Conservation (phyloP, 2,329 filamentous ascomycete species). For the Fusarium agapanthi region DNA sequence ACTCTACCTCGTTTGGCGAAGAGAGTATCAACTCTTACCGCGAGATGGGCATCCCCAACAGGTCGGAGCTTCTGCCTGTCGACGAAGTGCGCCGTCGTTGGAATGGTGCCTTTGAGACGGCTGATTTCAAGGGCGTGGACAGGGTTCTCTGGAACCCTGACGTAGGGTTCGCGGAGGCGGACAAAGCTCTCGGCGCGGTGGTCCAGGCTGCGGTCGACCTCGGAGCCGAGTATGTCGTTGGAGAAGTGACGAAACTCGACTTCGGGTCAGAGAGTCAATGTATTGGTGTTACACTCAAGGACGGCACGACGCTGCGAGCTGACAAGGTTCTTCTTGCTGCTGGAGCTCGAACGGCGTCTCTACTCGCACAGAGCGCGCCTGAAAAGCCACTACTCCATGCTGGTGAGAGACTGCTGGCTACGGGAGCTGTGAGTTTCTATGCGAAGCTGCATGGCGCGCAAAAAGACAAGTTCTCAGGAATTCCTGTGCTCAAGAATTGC, state of each 20-base stretch:
- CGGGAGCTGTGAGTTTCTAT: conserved; percentile 59
- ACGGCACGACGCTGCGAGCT: conserved; percentile 58
- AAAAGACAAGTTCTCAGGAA: conserved; percentile 55
- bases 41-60: conserved; percentile 51
- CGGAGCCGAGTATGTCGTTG: conserved; percentile 65
- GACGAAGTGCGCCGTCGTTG: conserved; percentile 64
- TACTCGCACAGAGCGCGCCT: conserved; percentile 62
- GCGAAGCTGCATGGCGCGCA: conserved; percentile 54
- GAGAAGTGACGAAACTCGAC: conserved; percentile 56
- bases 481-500: conserved; percentile 63
- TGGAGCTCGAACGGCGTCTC: conserved; percentile 63
- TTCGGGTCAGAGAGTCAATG: conserved; percentile 58
- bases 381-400: conserved; percentile 60
- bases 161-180: conserved; percentile 68
- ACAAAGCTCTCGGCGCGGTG: conserved; percentile 63
- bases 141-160: conserved; percentile 65
- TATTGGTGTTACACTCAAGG: conserved; percentile 58
- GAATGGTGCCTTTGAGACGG: conserved; percentile 64
- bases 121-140: conserved; percentile 64
- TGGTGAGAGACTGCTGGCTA: conserved; percentile 63
- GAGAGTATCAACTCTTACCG: conserved; percentile 53
- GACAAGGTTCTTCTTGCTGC: conserved; percentile 64
- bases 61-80: conserved; percentile 52
- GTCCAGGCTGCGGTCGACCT: conserved; percentile 60
- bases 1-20: conserved; percentile 53